Percentiles rank a stretch among this genome's conserved stretches.
phyloP scores from a whole-genome alignment of 352 stramenopile species.

The Pythium guiyangense region DNA sequence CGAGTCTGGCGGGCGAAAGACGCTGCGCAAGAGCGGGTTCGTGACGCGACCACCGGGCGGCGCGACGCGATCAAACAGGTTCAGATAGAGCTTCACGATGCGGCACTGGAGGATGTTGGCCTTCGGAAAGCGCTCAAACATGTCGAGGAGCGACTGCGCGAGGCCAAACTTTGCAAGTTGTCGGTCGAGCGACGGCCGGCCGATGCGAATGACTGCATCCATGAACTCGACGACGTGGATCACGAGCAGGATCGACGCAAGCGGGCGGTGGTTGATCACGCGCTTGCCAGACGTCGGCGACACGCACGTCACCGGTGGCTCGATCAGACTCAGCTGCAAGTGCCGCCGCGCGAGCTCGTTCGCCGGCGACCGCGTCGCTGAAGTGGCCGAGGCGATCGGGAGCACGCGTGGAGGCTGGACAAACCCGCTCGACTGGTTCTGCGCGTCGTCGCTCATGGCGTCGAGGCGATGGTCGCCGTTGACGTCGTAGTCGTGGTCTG shows the following conservation, averaged over 20 bases:
- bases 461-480: constrained; percentile 2
- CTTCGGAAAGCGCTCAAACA: constrained; percentile 69
- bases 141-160: constrained; percentile 51
- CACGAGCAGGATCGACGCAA: constrained; percentile 60
- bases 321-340: constrained; percentile 10
- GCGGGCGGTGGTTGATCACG: constrained; percentile 53
- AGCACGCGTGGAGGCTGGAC: constrained; percentile 6
- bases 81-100: constrained; percentile 65
- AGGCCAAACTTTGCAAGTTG: constrained; percentile 49
- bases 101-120: constrained; percentile 73
- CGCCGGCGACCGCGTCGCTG: not conserved
- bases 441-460: constrained; percentile 6
- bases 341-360: constrained; percentile 7
- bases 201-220: constrained; percentile 54
- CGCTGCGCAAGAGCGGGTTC: constrained; percentile 66
- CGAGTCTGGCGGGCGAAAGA: constrained; percentile 66
- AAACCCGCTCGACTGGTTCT: constrained; percentile 8
- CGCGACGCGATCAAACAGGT: constrained; percentile 56
- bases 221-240: constrained; percentile 65
- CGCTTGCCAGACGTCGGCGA: constrained; percentile 46
- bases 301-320: constrained; percentile 20
- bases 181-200: constrained; percentile 53
- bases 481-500: constrained; percentile 17
- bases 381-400: not conserved
- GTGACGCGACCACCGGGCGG: constrained; percentile 59